Conservation (phyloP, 75 land plant species). For the Gnetum montanum region DNA sequence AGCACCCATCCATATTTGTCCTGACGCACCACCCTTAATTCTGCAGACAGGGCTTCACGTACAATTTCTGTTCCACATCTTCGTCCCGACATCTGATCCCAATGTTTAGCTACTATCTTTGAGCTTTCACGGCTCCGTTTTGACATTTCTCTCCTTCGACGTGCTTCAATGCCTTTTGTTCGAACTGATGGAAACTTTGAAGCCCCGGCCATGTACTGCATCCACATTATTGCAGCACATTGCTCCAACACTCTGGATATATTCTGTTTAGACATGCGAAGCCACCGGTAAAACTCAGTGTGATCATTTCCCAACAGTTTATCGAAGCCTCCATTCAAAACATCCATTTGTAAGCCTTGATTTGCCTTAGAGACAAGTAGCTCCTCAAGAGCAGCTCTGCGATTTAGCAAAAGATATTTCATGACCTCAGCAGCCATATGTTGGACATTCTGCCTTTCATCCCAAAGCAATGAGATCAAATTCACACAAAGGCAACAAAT, state of each 20-base stretch:
- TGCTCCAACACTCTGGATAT: conserved; percentile 75
- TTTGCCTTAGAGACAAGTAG: conserved; percentile 75
- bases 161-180: conserved; percentile 65
- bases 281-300: conserved; percentile 65
- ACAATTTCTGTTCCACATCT: conserved; percentile 74
- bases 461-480: conserved; percentile 69
- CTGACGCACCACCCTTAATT: conserved; percentile 85
- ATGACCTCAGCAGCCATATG: conserved; percentile 60
- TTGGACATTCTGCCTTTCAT: conserved; percentile 43
- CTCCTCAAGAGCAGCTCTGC: conserved; percentile 76
- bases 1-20: conserved; percentile 99
- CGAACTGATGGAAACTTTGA: conserved; percentile 81
- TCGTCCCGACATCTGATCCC: conserved; percentile 74
- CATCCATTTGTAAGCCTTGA: conserved; percentile 63
- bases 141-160: conserved; percentile 76
- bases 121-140: conserved; percentile 47
- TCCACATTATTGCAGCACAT: conserved; percentile 80
- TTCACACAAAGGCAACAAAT: conserved; percentile 77
- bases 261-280: conserved; percentile 47
- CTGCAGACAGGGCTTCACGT: conserved; percentile 86
- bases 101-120: conserved; percentile 54
- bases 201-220: conserved; percentile 64
- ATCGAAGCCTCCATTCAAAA: conserved; percentile 93
- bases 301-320: conserved; percentile 51
- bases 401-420: conserved; percentile 73